These are phyloP conservation scores for Cordyceps farinosa DNA, from an alignment of 2,329 filamentous ascomycete genomes.

Conservation along the genomic window DNA sequence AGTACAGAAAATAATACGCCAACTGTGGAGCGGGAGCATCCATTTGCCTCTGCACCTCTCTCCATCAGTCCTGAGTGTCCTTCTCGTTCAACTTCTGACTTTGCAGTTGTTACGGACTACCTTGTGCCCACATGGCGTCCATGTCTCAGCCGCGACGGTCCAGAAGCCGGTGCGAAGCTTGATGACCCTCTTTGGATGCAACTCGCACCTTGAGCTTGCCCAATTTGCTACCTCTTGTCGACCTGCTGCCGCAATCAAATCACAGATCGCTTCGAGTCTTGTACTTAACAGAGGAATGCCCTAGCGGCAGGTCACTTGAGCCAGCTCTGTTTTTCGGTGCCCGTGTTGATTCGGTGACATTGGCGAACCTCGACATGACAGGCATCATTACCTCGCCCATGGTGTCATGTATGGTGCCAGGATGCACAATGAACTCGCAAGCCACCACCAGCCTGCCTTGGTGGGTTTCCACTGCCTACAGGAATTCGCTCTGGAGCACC, in stretches of 20 bases:
- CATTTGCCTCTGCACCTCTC: neutral
- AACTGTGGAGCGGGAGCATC: neutral
- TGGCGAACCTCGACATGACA: neutral
- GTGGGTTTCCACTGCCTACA: neutral
- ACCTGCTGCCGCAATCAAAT: neutral
- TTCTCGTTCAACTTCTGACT: neutral
- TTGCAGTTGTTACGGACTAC: too few relatives aligned
- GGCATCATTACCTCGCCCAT: neutral
- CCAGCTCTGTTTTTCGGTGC: neutral
- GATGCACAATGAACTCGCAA: neutral
- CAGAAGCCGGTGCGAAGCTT: neutral
- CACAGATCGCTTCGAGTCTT: neutral
- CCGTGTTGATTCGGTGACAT: neutral
- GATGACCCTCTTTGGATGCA: neutral
- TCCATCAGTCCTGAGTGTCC: too few relatives aligned
- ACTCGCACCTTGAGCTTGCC: neutral
- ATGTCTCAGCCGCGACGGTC: conserved; percentile 4
- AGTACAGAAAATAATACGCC: neutral
- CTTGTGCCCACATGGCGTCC: conserved; percentile 7
- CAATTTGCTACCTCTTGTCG: too few relatives aligned
- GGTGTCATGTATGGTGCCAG: neutral
- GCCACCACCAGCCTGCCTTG: neutral
- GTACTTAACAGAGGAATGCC: neutral
- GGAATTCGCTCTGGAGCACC: neutral
- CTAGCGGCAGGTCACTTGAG: neutral